phyloP scores from a whole-genome alignment of 2,329 filamentous ascomycete species.

The Dothidotthia symphoricarpi region DNA sequence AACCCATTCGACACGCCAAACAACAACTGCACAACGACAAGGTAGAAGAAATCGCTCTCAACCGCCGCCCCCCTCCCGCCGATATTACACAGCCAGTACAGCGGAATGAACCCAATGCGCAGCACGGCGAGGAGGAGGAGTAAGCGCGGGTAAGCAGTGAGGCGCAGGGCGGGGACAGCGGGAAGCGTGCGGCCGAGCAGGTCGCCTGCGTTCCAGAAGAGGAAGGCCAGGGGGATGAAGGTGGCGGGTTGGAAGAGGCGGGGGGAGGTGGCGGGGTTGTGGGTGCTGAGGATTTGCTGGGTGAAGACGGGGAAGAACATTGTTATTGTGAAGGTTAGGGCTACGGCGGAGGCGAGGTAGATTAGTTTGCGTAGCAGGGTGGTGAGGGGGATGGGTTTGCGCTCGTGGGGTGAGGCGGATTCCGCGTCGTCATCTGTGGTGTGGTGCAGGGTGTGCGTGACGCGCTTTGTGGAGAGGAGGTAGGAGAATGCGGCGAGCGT shows the following conservation, averaged over 20 bases:
- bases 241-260: constrained; percentile 67
- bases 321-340: constrained; percentile 75
- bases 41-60: constrained; percentile 81
- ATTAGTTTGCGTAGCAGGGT: constrained; percentile 73
- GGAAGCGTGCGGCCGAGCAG: constrained; percentile 72
- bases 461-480: constrained; percentile 47
- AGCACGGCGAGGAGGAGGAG: constrained; percentile 67
- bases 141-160: constrained; percentile 62
- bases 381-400: constrained; percentile 58
- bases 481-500: constrained; percentile 73
- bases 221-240: constrained; percentile 87
- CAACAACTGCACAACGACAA: constrained; percentile 75
- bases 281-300: constrained; percentile 46
- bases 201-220: constrained; percentile 93
- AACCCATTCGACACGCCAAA: constrained; percentile 88
- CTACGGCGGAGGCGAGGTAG: constrained; percentile 74
- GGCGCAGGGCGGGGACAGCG: constrained; percentile 53
- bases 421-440: constrained; percentile 19
- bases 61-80: constrained; percentile 66
- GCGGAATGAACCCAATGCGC: constrained; percentile 70
- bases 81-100: constrained; percentile 90
- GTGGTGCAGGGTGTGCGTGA: constrained; percentile 12
- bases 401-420: constrained; percentile 18
- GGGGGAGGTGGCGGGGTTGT: constrained; percentile 46
- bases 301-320: constrained; percentile 98